Conservation (phyloP, 148 eudicot species). For the Vaccinium corymbosum region DNA sequence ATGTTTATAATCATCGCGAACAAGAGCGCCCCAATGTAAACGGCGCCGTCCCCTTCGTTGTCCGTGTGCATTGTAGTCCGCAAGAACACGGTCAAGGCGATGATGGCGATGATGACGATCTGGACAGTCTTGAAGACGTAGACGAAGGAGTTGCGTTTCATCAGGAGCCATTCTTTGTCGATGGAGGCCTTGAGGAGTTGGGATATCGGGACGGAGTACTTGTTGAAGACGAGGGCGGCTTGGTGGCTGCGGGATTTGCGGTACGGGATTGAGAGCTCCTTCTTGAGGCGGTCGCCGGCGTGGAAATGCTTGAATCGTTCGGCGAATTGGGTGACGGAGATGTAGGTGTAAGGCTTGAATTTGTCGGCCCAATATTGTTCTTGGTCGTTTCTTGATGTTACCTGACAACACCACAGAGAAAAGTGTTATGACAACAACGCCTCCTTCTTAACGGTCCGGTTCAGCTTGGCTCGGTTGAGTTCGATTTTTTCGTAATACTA, state of each 20-base stretch:
- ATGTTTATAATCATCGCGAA: slow-evolving; percentile 57
- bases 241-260: slow-evolving; percentile 52
- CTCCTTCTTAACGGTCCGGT: no score
- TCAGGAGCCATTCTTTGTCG: slow-evolving; percentile 72
- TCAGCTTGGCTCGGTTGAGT: no score
- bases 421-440: neutral
- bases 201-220: slow-evolving; percentile 45
- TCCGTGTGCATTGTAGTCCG: slow-evolving; percentile 52
- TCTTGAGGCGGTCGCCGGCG: slow-evolving; percentile 59
- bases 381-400: slow-evolving; percentile 74
- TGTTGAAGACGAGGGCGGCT: slow-evolving; percentile 55
- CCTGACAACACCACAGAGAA: slow-evolving; percentile 29
- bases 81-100: slow-evolving; percentile 56
- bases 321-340: slow-evolving; percentile 54
- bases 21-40: slow-evolving; percentile 64
- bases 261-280: slow-evolving; percentile 64
- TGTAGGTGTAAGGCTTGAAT: slow-evolving; percentile 45
- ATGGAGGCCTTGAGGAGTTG: slow-evolving; percentile 68
- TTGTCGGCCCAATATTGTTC: slow-evolving; percentile 70
- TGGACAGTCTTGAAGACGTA: slow-evolving; percentile 66
- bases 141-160: slow-evolving; percentile 65
- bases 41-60: slow-evolving; percentile 53
- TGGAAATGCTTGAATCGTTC: slow-evolving; percentile 61
- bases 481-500: no score
- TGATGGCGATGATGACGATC: slow-evolving; percentile 52